Evolutionary conservation across 352 stramenopile genomes (phyloP), one percentile per base, ranked within the genome.

Genomic region (Pythium rhizo-oryzae): DNA sequence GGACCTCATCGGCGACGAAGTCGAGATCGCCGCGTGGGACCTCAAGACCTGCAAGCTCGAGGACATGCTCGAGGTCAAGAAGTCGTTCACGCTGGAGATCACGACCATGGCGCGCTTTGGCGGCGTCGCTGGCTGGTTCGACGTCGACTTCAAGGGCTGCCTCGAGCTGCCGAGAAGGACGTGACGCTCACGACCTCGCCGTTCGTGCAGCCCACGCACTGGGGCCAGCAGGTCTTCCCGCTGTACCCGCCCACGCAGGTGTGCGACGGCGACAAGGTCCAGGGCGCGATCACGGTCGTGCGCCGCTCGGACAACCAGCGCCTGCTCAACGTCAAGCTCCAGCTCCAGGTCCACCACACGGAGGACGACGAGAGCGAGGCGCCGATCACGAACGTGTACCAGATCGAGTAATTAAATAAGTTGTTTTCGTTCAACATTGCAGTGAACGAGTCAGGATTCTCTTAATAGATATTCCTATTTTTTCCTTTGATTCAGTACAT

Each of bases 111-210:
- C 85, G 24, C 89, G 89, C 67, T 95, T 96, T 65, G 85, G 87
- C 67, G 98, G 97, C 60, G 97, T 99, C 71, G 98, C 97, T 19
- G 96, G 97, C 59, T 99, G 98, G 98, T 99, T 99, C 75, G 98
- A 99, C 67, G 92, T 99, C n/a, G 96, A 99, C 74, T 99, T 99
- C 77, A 95, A 90, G 66, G 97, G 97, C 46, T 92, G 75, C 61
- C 62, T 69, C 1, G 80, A 95, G 61, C 89, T 93, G 66, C 89
- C 89, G 16, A 80, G 67, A 89, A 86, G 69, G 72, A 87, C 39
- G 83, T 98, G 59, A 96, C 82, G 60, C 90, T 98, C 24, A 93
- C 85, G 50, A 98, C 94, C 49, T 95, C 90, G 51, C 95, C 94
- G 7, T 96, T 92, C 54, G 87, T 96, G 71, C 85, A 95, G 77